Base-by-base conservation (phyloP, 306 rosid genomes). In the Citrullus colocynthis region DNA sequence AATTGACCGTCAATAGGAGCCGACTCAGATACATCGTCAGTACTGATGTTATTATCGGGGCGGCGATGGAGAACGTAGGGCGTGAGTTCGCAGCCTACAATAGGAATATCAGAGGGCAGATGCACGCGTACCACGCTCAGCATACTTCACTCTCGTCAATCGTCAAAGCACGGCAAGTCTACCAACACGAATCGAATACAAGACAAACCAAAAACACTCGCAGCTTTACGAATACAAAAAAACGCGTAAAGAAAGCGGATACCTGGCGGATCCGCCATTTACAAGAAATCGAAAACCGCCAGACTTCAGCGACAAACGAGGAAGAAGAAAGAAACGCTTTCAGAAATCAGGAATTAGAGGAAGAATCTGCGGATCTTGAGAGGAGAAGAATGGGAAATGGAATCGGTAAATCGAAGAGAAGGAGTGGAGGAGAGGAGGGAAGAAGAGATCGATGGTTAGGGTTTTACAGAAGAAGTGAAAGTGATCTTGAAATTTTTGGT, bases 31-130 rank as follows among this genome's bases (percentile, higher is more conserved):
- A 89, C 93, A 83, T 96, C 98, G 9, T 96, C 98, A 55, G 89
- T 85, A 51, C 84, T 74, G 20, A 82, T 75, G 21, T 58, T 56
- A 79, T 82, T 84, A 49, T 92, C 97, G 2, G 88, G 85, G 32
- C 93, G 97, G 74, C 96, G 98, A 44, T 92, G 81, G 73, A 91
- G 96, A 16, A 96, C 97, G 84, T 92, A 92, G 9, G 99, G 99
- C 75, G 96, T 88, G 85, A 96, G 98, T 82, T 96, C 99, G 81
- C 97, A 89, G 30, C 99, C 99, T 30, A 92, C 98, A 87, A 96
- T 92, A 86, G 99, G 99, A 80, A 91, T 96, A 52, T 96, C 99
- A 34, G 99, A 89, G 37, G 99, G 99, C 32, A 96, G 92, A 79
- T 96, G 98, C 90, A 96, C 89, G 12, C 97, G 98, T 61, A 91